Base-by-base conservation (phyloP, 2,329 filamentous ascomycete genomes). In the Lojkania enalia region DNA sequence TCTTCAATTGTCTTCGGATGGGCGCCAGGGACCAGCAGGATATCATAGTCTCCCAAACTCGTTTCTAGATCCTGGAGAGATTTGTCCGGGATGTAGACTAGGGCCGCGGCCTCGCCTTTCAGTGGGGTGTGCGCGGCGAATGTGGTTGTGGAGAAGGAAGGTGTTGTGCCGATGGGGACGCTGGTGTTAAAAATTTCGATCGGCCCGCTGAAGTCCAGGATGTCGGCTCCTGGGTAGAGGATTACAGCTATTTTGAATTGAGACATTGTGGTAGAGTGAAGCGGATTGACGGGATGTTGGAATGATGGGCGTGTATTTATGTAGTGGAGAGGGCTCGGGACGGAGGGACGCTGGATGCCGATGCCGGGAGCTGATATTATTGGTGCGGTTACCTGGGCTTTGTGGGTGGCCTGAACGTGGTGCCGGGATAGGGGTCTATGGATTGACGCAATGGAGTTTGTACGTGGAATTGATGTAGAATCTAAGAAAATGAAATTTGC, bases 131-230 rank as follows among this genome's bases (percentile, higher is more conserved):
- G 44, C 31, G 59, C 58, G 6, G 63, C 65, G 35, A 74, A 69
- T 1, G 68, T 67, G 0, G 60, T 65, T 14, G 66, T 57, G 0
- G 49, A 41, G 54, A 74, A 74, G 29, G 60, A 49, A 11, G 40
- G 47, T 7, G 57, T 51, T 6, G 51, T 49, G 11, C 57, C 59
- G 14, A 54, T 44, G 13, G 66, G 61, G 13, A 54, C 54, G 21
- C 58, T 59, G 43, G 56, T 61, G 23, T 57, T 60, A 43, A 71
- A 61, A 25, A 73, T 58, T 45, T 74, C 71, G 18, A 66, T 51
- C 3, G 71, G 71, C 1, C 67, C 71, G 18, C 60, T 57, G 45
- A 73, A 73, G 57, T 74, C 72, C 37, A 74, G 67, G 38, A 74
- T 62, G 44, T 74, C 71, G 19, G 61, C 68, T 9, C 61, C 52